These are phyloP conservation scores for Euphorbia tirucalli DNA, from an alignment of 345 rosid genomes.

Conservation along the genomic window DNA sequence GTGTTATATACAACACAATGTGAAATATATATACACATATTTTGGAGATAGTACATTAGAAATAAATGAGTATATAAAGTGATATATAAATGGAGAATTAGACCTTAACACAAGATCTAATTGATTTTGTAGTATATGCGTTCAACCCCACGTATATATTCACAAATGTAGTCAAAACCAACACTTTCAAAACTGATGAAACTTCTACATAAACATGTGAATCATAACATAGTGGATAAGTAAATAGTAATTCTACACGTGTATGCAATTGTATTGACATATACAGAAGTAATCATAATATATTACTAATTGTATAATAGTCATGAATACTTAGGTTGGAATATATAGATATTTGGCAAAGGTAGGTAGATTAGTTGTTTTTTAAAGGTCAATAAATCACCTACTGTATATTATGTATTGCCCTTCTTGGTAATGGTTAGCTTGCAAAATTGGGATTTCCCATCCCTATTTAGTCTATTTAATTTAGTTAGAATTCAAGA, in stretches of 20 bases:
- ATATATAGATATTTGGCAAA: slow-evolving; percentile 36
- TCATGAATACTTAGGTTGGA: slow-evolving; percentile 24
- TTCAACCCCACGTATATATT: too few species aligned
- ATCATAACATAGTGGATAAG: not conserved
- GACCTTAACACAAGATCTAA: too few species aligned
- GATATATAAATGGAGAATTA: too few species aligned
- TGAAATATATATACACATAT: too few species aligned
- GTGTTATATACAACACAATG: too few species aligned
- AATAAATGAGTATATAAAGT: too few species aligned
- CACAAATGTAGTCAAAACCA: too few species aligned
- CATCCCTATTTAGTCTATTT: not conserved
- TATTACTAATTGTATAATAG: too few species aligned
- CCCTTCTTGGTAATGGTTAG: slow-evolving; percentile 20
- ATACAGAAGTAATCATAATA: too few species aligned
- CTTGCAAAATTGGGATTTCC: slow-evolving; percentile 22
- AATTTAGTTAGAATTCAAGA: not conserved
- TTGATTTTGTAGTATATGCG: too few species aligned
- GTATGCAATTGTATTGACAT: not conserved
- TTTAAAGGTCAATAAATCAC: slow-evolving; percentile 32
- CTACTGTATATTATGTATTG: slow-evolving; percentile 26
- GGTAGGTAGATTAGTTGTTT: slow-evolving; percentile 51
- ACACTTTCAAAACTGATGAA: too few species aligned
- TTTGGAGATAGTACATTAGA: too few species aligned
- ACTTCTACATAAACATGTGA: not conserved
- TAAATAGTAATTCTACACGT: not conserved